Evolutionary conservation across 1,284 basidiomycete species (phyloP).

Genomic region (Takashimella koratensis): DNA sequence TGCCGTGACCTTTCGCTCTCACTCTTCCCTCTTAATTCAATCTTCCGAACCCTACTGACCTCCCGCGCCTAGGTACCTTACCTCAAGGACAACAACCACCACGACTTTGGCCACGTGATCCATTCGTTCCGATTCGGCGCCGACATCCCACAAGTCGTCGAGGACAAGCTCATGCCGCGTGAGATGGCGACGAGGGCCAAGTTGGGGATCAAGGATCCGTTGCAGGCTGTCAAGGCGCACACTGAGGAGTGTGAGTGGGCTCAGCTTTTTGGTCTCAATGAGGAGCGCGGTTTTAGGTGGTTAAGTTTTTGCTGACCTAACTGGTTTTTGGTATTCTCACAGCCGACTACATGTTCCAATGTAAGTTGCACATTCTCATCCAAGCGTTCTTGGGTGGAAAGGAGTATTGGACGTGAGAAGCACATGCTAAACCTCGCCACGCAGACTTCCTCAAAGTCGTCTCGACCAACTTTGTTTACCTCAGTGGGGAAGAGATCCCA

Average conservation of each 20-base stretch:
- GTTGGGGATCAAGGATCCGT: constrained; percentile 76
- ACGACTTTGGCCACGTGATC: constrained; percentile 91
- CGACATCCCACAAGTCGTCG: constrained; percentile 55
- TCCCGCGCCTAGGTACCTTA: constrained; percentile 62
- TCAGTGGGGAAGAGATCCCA: constrained; percentile 61
- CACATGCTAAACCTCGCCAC: too few species aligned
- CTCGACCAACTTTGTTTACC: constrained; percentile 79
- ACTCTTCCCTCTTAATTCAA: too few species aligned
- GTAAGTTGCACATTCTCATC: constrained; percentile 26
- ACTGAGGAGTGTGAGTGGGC: constrained; percentile 61
- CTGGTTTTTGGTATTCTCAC: constrained; percentile 45
- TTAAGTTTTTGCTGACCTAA: constrained; percentile 8
- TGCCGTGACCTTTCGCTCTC: background rate
- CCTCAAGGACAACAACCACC: constrained; percentile 76
- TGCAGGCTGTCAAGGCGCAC: constrained; percentile 66
- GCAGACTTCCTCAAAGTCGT: constrained; percentile 94
- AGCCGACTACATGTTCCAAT: constrained; percentile 83
- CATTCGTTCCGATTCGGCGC: constrained; percentile 78
- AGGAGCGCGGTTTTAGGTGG: constrained; percentile 7
- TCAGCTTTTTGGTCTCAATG: constrained; percentile 13
- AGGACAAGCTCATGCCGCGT: constrained; percentile 60
- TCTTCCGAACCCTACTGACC: too few species aligned
- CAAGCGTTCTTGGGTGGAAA: too few species aligned
- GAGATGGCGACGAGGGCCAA: constrained; percentile 63
- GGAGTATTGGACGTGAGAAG: too few species aligned